These are phyloP conservation scores for Colletotrichum lindemuthianum DNA, from an alignment of 2,329 filamentous ascomycete species.

Conservation along the genomic window DNA sequence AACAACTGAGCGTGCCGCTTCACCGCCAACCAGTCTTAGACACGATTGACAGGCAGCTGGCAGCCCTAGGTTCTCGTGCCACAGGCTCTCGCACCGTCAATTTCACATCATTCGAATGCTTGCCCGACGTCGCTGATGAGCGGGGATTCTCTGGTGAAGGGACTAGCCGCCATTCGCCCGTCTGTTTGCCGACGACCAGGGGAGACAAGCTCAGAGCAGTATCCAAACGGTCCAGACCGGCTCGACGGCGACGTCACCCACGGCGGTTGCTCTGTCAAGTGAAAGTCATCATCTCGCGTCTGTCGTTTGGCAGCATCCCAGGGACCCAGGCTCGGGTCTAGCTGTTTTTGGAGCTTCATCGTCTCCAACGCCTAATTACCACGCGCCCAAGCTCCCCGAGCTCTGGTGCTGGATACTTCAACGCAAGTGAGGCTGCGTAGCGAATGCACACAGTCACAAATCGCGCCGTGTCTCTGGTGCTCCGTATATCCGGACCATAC, in stretches of 20 bases:
- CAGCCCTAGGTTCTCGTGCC: constrained; percentile 25
- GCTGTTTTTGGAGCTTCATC: constrained; percentile 7
- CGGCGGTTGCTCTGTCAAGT: constrained; percentile 24
- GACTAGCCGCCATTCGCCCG: constrained; percentile 18
- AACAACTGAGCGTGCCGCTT: constrained; percentile 32
- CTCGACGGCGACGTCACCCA: constrained; percentile 17
- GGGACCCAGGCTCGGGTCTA: constrained; percentile 4
- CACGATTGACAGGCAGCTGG: constrained; percentile 30
- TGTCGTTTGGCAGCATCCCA: constrained; percentile 17
- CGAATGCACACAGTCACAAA: no score
- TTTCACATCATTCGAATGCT: constrained; percentile 32
- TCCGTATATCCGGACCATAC: neutral
- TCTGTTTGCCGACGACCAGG: constrained; percentile 25
- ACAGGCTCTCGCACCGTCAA: constrained; percentile 20
- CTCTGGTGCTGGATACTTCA: neutral
- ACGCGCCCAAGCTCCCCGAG: neutral
- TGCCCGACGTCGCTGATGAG: constrained; percentile 30
- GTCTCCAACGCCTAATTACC: constrained; percentile 5
- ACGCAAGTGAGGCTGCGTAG: neutral
- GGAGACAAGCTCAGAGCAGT: constrained; percentile 7
- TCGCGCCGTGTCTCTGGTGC: no score
- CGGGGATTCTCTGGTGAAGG: constrained; percentile 4
- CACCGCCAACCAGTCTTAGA: constrained; percentile 33
- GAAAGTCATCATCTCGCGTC: constrained; percentile 27
- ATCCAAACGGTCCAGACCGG: constrained; percentile 22